Percentiles rank a stretch among this genome's conserved stretches.
Evolutionary conservation across 169 alveolate species (phyloP).

Genomic region (Plasmodium malariae): DNA sequence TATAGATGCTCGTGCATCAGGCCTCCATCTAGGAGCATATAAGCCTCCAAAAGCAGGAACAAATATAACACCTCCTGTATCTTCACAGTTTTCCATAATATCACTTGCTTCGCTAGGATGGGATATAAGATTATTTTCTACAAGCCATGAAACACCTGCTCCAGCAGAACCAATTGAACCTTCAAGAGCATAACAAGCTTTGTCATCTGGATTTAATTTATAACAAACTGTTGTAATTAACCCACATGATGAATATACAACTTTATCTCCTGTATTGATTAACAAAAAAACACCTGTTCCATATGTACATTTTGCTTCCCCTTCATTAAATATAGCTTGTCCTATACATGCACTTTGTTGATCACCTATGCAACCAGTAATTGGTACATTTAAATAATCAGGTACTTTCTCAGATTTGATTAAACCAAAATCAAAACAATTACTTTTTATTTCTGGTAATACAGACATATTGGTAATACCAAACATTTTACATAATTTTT

Average conservation of each 20-base stretch:
- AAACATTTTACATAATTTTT: slow-evolving; percentile 86
- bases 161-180: slow-evolving; percentile 97
- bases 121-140: slow-evolving; percentile 82
- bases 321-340: slow-evolving; percentile 88
- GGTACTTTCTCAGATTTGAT: slow-evolving; percentile 78
- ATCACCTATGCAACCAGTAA: slow-evolving; percentile 94
- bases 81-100: slow-evolving; percentile 80
- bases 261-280: slow-evolving; percentile 91
- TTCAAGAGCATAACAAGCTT: slow-evolving; percentile 92
- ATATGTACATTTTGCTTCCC: slow-evolving; percentile 92
- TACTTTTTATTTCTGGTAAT: slow-evolving; percentile 82
- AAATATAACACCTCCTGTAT: slow-evolving; percentile 92
- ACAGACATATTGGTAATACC: slow-evolving; percentile 77
- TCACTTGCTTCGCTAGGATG: slow-evolving; percentile 85
- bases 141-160: slow-evolving; percentile 92
- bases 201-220: slow-evolving; percentile 82
- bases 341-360: slow-evolving; percentile 95
- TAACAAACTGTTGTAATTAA: slow-evolving; percentile 94
- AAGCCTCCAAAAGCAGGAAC: slow-evolving; percentile 96
- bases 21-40: slow-evolving; percentile 96
- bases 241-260: slow-evolving; percentile 89
- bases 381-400: slow-evolving; percentile 84
- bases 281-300: slow-evolving; percentile 97
- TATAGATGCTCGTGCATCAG: slow-evolving; percentile 93
- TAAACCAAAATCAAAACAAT: slow-evolving; percentile 83